Evolutionary conservation across 108 stramenopile genomes (phyloP), one percentile per base, ranked within the genome.

Genomic region (Discostella stelligeroides): DNA sequence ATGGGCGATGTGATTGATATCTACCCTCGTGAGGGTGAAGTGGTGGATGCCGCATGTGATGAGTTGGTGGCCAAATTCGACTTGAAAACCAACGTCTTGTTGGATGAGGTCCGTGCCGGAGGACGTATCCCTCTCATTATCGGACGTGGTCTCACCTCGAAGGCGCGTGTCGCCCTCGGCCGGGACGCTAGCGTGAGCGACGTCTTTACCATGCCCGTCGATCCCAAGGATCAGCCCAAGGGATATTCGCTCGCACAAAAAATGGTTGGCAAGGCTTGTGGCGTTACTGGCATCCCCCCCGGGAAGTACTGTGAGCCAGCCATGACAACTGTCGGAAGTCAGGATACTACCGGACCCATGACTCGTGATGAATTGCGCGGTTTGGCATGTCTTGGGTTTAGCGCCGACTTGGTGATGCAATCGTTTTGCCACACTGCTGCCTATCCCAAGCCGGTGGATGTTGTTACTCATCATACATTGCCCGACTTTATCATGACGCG

Each of bases 311-410:
- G 97, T 67, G 97, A 97, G 85, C 97, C 97, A 27, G 63, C 76
- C 82, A 97, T 97, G 97, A 97, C 97, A 21, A 97, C 95, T 34
- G 97, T 97, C 30, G 97, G 97, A 25, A 88, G 87, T 37, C 97
- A 97, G 82, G 97, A 97, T 79, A 97, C 97, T 38, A 97, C 97
- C 13, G 97, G 97, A 24, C 97, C 97, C 54, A 97, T 97, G 97
- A 97, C 97, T 14, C 88, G 97, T 49, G 97, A 97, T 75, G 97
- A 97, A 80, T 80, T 97, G 63, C 89, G 91, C 61, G 73, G 85
- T 43, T 84, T 97, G 79, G 92, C 97, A 12, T 97, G 97, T 77
- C 81, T 97, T 66, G 97, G 97, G 72, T 97, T 97, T 76, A 81
- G 80, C 24, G 92, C 97, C 48, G 97, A 97, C 76, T 76, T 97